These are phyloP conservation scores for Arthrobotrys sphaeroides DNA, from an alignment of 2,329 filamentous ascomycete species.

Conservation along the genomic window DNA sequence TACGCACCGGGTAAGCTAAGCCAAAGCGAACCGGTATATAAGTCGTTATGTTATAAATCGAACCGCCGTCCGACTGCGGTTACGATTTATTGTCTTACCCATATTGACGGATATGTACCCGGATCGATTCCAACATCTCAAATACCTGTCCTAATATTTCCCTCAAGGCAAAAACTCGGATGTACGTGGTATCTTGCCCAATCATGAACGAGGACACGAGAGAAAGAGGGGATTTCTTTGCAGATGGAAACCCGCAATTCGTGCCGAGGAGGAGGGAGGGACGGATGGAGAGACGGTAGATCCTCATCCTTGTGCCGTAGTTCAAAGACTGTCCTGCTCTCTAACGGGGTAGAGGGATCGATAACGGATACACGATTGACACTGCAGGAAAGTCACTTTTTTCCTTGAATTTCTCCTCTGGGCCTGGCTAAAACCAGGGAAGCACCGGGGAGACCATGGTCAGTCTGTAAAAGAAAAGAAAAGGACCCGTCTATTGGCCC, in stretches of 20 bases:
- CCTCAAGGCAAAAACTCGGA: conserved; percentile 29
- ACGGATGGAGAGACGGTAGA: no score
- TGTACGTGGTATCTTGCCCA: not conserved
- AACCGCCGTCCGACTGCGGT: not conserved
- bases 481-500: conserved; percentile 18
- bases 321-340: not conserved
- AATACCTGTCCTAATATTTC: conserved; percentile 7
- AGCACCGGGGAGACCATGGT: conserved; percentile 10
- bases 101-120: not conserved
- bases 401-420: conserved; percentile 10
- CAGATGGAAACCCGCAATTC: conserved; percentile 28
- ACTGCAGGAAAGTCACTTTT: conserved; percentile 9
- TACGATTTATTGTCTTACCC: not conserved
- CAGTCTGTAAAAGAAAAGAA: conserved; percentile 14
- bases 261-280: conserved; percentile 31
- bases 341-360: not conserved
- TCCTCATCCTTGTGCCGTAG: conserved; percentile 24
- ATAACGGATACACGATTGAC: conserved; percentile 31
- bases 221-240: conserved; percentile 7
- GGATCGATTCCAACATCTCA: not conserved
- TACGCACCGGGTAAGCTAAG: not conserved
- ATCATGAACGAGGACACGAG: not conserved
- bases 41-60: not conserved
- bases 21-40: not conserved
- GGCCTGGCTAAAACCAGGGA: conserved; percentile 4